Base-by-base conservation (phyloP, 208 protist species). In the Baffinella frigidus region DNA sequence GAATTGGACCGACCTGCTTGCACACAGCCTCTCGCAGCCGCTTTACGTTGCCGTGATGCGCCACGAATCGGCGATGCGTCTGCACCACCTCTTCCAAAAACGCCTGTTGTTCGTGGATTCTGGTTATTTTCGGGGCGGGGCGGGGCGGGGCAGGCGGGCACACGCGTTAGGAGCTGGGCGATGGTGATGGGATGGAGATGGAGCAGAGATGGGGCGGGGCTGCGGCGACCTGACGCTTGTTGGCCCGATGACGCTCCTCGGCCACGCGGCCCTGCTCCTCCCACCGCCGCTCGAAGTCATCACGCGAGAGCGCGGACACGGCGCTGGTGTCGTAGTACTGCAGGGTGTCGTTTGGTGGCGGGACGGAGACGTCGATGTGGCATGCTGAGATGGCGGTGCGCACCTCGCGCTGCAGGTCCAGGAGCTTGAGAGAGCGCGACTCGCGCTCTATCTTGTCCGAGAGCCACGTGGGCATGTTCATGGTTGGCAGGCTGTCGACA, bases 391-490 rank as follows among this genome's bases (percentile, higher is more conserved):
- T 5, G 24, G 17, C n/a, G 50, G 30, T 41, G 20, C 77, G 77
- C n/a, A 87, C 77, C 36, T 87, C 1, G 20, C 61, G 77, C 50
- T 87, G 77, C 50, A 87, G 33, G 27, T 87, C 50, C 39, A 61
- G 35, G 33, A 87, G 4, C 77, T 87, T 61, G 77, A 87, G 77
- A 5, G 30, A 24, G 17, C n/a, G 45, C 3, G 4, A n/a, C 35
- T 87, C 77, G 7, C 36, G 77, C 14, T 87, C 77, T 5, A 87
- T 41, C 38, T 43, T 11, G n/a, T 87, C 77, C 0, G 77, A 30
- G 27, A 87, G 5, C 20, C 33, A 43, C 3, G 17, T 10, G 20
- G 77, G 41, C 77, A 87, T 87, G 39, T 87, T 87, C 39, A 43
- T 20, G 4, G 41, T 45, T 68, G 77, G 41, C 11, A 67, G 45